Evolutionary conservation across 768 basidiomycete species (phyloP).

Genomic region (Tulasnella sp.): DNA sequence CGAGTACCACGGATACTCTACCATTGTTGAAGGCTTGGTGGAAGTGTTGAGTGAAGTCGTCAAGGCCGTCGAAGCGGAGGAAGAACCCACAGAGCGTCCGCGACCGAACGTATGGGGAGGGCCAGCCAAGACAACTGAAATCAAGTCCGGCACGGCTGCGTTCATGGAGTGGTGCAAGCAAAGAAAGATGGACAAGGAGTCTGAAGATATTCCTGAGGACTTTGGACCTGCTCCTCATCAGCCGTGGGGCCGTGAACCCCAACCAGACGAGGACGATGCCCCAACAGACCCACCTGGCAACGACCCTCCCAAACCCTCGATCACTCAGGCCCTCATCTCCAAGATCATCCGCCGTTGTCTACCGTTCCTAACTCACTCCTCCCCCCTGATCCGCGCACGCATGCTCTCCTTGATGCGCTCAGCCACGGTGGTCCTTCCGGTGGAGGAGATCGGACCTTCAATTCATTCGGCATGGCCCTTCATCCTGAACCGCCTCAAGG

Average conservation of each 20-base stretch:
- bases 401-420: slow-evolving; percentile 75
- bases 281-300: background rate
- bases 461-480: slow-evolving; percentile 95
- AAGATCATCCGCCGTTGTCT: slow-evolving; percentile 86
- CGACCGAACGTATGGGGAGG: slow-evolving; percentile 34
- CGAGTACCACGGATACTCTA: slow-evolving; percentile 90
- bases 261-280: slow-evolving; percentile 21
- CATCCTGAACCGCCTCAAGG: slow-evolving; percentile 78
- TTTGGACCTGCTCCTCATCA: slow-evolving; percentile 64
- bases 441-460: slow-evolving; percentile 76
- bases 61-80: slow-evolving; percentile 68
- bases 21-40: slow-evolving; percentile 82
- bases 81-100: slow-evolving; percentile 41
- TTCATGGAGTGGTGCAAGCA: slow-evolving; percentile 70
- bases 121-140: slow-evolving; percentile 21
- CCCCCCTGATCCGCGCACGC: slow-evolving; percentile 80
- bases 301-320: slow-evolving; percentile 57
- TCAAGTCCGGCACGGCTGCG: slow-evolving; percentile 36
- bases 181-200: slow-evolving; percentile 46
- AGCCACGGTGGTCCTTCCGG: slow-evolving; percentile 67
- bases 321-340: slow-evolving; percentile 73
- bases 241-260: slow-evolving; percentile 52
- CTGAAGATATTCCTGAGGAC: slow-evolving; percentile 51
- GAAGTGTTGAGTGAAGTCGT: slow-evolving; percentile 87
- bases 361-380: slow-evolving; percentile 89